Evolutionary conservation across 2,329 filamentous ascomycete genomes (phyloP).

Genomic region (Trichoderma asperellum): DNA sequence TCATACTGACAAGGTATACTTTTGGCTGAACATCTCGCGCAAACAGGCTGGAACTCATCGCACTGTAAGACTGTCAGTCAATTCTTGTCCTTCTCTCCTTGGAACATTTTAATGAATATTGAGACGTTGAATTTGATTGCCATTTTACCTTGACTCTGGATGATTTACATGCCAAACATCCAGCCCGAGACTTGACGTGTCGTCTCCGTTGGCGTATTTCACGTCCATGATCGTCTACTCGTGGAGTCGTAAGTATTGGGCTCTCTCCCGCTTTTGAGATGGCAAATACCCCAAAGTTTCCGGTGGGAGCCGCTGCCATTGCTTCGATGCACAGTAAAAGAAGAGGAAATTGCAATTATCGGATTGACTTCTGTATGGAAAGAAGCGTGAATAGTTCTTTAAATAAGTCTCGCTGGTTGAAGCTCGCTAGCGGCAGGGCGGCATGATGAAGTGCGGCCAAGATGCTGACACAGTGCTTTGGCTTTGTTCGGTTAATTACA

Average conservation of each 20-base stretch:
- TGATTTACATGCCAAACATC: conserved; percentile 23
- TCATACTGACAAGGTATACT: conserved; percentile 21
- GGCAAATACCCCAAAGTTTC: conserved; percentile 22
- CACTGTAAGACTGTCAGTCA: not conserved
- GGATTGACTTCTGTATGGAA: not conserved
- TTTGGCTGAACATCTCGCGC: conserved; percentile 12
- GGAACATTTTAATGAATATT: not conserved
- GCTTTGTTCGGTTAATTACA: conserved; percentile 5
- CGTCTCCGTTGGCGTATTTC: conserved; percentile 20
- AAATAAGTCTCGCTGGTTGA: conserved; percentile 5
- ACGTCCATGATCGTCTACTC: conserved; percentile 12
- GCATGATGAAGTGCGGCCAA: not conserved
- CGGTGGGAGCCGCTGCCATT: conserved; percentile 14
- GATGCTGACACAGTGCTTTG: conserved; percentile 5
- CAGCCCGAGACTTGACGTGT: conserved; percentile 21
- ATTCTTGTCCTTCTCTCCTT: not conserved
- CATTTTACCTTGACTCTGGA: conserved; percentile 20
- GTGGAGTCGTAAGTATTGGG: not conserved
- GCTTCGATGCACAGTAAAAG: not conserved
- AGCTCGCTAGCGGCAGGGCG: not conserved
- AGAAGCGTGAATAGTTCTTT: not conserved
- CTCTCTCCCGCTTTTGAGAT: conserved; percentile 5
- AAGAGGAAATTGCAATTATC: not conserved
- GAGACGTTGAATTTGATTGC: not conserved
- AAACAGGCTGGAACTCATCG: conserved; percentile 17